Evolutionary conservation across 306 rosid genomes (phyloP), one percentile per base, ranked within the genome.

Genomic region (Quercus berberidifolia): DNA sequence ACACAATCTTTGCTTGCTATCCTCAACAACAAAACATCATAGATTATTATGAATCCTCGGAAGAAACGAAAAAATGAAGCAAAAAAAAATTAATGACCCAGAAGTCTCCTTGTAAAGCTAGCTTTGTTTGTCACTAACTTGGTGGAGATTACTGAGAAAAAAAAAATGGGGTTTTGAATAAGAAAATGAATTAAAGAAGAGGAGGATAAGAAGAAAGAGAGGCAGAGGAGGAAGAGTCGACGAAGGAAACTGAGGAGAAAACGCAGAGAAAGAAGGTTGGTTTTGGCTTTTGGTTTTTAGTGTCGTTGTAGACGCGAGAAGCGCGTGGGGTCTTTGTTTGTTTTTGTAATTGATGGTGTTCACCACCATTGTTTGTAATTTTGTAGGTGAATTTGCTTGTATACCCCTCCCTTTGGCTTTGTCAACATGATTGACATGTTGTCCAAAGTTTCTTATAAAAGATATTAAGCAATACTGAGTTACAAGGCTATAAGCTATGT

Each of bases 161-260:
- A 21, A 21, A 58, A 33, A 63, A 5, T 26, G 10, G 54, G 81
- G 77, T 4, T 79, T 74, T 79, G 25, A 59, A 20, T 21, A 23
- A 3, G 12, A 33, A 20, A 5, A 60, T 68, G 11, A 5, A 74
- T 3, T n/a, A 1, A 6, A 25, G 6, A 26, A 55, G 65, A 58
- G 38, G 30, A 20, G 17, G 60, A 68, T 2, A 7, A 23, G 71
- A 12, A 1, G 52, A n/a, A 46, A 11, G 3, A 46, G 54, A 12
- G 15, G 17, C 1, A 33, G 76, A 46, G 5, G 73, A 4, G 12
- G 62, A 38, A 23, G 73, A 26, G 51, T 7, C 38, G 55, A 25
- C 41, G 51, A 69, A 57, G 78, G 81, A 63, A 76, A 71, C 62
- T 20, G 80, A 28, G 76, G 30, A 55, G 87, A 78, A 75, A 77